Evolutionary conservation across 1,284 basidiomycete genomes (phyloP), one percentile per base, ranked within the genome.

Genomic region (Ceratobasidium sp.): DNA sequence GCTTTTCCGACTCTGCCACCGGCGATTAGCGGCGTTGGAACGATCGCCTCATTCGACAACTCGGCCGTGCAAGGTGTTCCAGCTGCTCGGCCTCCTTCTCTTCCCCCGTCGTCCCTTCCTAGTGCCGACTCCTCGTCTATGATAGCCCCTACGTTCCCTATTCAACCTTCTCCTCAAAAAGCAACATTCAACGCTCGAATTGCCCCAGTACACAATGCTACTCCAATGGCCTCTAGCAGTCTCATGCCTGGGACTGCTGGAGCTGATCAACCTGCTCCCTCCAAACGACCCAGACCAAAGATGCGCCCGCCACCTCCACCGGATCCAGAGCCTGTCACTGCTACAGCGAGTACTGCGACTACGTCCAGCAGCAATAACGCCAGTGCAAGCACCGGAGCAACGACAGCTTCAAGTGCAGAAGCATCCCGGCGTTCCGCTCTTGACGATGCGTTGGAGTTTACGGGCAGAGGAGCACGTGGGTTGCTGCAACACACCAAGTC

Each of bases 301-400:
- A 68, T 68, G 64, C 50, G 64, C 22, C 64, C 64, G 29, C 64
- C 64, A 15, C 64, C 64, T 32, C 64, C 64, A 54, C 52, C 64
- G n/a, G 64, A 68, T 13, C 52, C 64, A 13, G 52, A 40, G 22
- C 2, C 32, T 20, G 31, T 15, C 2, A 25, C 42, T 12, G 53
- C 52, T 17, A 52, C 52, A 29, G 34, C 64, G 12, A 68, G 52
- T 45, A 40, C 64, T 12, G 31, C 64, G 7, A 55, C 64, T 27
- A 42, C 45, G 20, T 54, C 64, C 12, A 34, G 29, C 52, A 29
- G 52, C 7, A 54, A 62, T 20, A 32, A 43, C 13, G 22, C 64
- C 49, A 68, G 43, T 31, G 40, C 64, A 20, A 68, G 64, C 22
- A 68, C 64, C 32, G 53, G 52, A n/a, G 52, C 52, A 10, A 68